Percentiles rank a stretch among this genome's conserved stretches.
phyloP scores from a whole-genome alignment of 108 stramenopile species.

The Pseudonitzschia multiseries region DNA sequence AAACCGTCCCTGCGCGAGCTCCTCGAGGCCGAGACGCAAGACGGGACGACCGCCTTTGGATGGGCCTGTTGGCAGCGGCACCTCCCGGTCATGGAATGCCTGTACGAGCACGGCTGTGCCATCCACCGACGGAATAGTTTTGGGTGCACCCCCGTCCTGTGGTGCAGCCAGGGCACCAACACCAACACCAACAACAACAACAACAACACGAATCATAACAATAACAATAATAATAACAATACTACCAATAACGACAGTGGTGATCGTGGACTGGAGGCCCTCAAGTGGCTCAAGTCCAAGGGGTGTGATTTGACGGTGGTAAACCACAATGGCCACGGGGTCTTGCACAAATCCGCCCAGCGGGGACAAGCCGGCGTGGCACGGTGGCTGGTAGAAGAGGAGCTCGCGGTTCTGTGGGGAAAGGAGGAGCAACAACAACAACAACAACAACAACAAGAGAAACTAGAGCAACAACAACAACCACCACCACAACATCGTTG shows the following conservation, averaged over 20 bases:
- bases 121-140: slow-evolving; percentile 60
- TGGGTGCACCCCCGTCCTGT: slow-evolving; percentile 83
- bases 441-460: not conserved
- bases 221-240: too few relatives aligned
- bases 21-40: slow-evolving; percentile 69
- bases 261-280: slow-evolving; percentile 22
- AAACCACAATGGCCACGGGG: slow-evolving; percentile 79
- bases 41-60: slow-evolving; percentile 88
- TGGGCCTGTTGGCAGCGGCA: slow-evolving; percentile 90
- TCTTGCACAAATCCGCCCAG: slow-evolving; percentile 86
- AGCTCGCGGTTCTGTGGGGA: not conserved
- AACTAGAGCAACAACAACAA: not conserved
- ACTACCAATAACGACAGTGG: too few relatives aligned
- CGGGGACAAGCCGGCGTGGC: slow-evolving; percentile 51
- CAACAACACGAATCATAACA: too few relatives aligned
- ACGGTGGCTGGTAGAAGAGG: slow-evolving; percentile 48
- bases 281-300: slow-evolving; percentile 57
- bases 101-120: slow-evolving; percentile 49
- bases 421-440: not conserved
- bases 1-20: not conserved
- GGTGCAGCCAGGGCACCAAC: slow-evolving; percentile 73
- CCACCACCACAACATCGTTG: not conserved
- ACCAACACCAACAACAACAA: too few relatives aligned
- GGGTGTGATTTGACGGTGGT: slow-evolving; percentile 52
- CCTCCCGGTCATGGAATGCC: slow-evolving; percentile 60